Conservation (phyloP, 805 yeast species). For the Candida oleophila region DNA sequence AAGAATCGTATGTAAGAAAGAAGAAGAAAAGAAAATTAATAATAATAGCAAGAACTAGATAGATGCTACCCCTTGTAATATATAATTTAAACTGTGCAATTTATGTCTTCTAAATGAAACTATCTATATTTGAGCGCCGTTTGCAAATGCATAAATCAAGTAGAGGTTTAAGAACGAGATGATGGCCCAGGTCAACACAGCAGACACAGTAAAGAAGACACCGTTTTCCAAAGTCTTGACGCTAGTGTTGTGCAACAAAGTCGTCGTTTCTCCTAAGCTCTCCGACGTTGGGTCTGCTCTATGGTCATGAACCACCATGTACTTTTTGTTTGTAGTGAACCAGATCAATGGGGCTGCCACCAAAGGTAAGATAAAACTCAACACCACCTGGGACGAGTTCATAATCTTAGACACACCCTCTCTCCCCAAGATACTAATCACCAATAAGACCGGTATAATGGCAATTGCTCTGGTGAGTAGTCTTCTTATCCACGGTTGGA, state of each 20-base stretch:
- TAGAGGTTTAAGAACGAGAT: conserved; percentile 40
- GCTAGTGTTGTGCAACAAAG: conserved; percentile 6
- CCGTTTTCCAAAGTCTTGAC: conserved; percentile 38
- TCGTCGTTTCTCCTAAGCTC: conserved; percentile 1
- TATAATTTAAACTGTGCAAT: neutral
- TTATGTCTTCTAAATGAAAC: neutral
- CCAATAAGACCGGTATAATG: conserved; percentile 40
- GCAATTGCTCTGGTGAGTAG: conserved; percentile 41
- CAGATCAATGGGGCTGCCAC: conserved; percentile 47
- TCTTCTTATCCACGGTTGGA: conserved; percentile 44
- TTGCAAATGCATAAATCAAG: conserved; percentile 39
- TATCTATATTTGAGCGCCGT: conserved; percentile 37
- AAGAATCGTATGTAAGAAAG: conserved; percentile 17
- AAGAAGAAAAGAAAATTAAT: neutral
- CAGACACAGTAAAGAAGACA: conserved; percentile 25
- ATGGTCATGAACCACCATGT: conserved; percentile 32
- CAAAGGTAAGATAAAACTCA: conserved; percentile 43
- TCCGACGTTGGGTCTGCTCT: neutral
- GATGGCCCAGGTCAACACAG: conserved; percentile 39
- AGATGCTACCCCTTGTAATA: neutral
- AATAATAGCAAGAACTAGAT: neutral
- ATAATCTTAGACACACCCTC: conserved; percentile 45
- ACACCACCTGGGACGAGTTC: conserved; percentile 45
- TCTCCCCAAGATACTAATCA: conserved; percentile 37
- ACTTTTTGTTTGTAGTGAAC: conserved; percentile 39